Evolutionary conservation across 257 asterid species (phyloP), one percentile per base, ranked within the genome.

Genomic region (Forsythia viridissima): DNA sequence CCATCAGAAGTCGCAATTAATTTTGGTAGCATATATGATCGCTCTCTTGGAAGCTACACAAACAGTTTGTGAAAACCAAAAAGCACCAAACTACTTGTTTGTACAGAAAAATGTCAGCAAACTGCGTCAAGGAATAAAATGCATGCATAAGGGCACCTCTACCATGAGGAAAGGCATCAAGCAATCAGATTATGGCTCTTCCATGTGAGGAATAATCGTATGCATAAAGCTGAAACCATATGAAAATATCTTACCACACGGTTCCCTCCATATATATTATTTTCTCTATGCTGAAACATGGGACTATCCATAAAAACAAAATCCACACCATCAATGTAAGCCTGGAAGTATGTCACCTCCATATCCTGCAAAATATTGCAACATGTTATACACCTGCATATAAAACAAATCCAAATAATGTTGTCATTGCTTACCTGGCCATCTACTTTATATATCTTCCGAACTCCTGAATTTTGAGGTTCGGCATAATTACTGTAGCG

Each of bases 241-340:
- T 41, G 75, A 46, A 30, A 4, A n/a, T 76, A 72, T 71, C 91
- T 80, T 85, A 94, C 99, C 90, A 67, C 73, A 61, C 91, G 96
- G 5, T 87, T 91, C 84, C 98, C 99, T 79, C 97, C 95, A 61
- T 96, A 96, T 78, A 96, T 93, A 74, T 90, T 82, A 24, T 85
- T 89, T 80, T 61, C 98, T 15, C 76, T 70, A 81, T 90, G 89
- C 73, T 91, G 89, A 82, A 93, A 87, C 66, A 80, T 1, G 21
- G 94, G 92, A 84, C 88, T 77, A 59, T 96, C 99, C 37, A 96
- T 79, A 83, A 96, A 96, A 77, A 96, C 98, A 86, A 96, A 91
- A 84, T 96, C 99, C 40, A 96, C 98, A 36, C 98, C 97, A 84
- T 96, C 99, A 78, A 92, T 87, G 87, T 81, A 93, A 79, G 98